Base-by-base conservation (phyloP, 228 moss, liverwort and hornwort species). In the Sphagnum magellanicum region DNA sequence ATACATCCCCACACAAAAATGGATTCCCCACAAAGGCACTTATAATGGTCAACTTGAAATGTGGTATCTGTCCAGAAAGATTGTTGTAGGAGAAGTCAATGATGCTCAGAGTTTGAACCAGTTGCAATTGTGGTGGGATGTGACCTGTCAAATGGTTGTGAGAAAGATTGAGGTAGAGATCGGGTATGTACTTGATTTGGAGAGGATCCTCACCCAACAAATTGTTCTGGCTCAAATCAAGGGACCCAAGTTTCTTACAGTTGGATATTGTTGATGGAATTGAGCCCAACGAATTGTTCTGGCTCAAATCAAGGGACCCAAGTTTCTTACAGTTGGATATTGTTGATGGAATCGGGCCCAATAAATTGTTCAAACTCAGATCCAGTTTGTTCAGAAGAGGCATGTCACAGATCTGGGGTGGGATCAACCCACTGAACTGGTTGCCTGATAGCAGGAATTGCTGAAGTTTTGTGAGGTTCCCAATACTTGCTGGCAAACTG, bases 31-130 rank as follows among this genome's bases (percentile, higher is more conserved):
- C 57, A 32, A n/a, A 77, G 16, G 71, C 68, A 8, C 64, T 51
- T 12, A 12, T 74, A 60, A 76, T 79, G 74, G 73, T 79, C 61
- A 57, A 77, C 17, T 76, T 79, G 13, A 72, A 61, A 10, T 70
- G 73, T 4, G 83, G 83, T 46, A 83, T 68, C 4, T 72, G 73
- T n/a, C 83, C 83, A 0, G 76, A 73, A 11, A 83, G 68, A 50
- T 79, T 79, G 69, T 83, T 83, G 79, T 63, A 77, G 8, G 77
- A 74, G 61, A 83, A 79, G 68, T 83, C 79, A 15, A 83, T 74
- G 65, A 60, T 68, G 46, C 79, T 79, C 16, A 83, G 74, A 57
- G 71, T 83, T 52, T 74, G 71, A 7, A 83, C 70, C 11, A 61
- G 17, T 46, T 79, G 79, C 52, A 83, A 57, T 48, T 60, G 10